A percentile compares a stretch with the other conserved stretches of the same genome.
Evolutionary conservation across 441 rosid species (phyloP).

Genomic region (Adansonia madagascariensis): DNA sequence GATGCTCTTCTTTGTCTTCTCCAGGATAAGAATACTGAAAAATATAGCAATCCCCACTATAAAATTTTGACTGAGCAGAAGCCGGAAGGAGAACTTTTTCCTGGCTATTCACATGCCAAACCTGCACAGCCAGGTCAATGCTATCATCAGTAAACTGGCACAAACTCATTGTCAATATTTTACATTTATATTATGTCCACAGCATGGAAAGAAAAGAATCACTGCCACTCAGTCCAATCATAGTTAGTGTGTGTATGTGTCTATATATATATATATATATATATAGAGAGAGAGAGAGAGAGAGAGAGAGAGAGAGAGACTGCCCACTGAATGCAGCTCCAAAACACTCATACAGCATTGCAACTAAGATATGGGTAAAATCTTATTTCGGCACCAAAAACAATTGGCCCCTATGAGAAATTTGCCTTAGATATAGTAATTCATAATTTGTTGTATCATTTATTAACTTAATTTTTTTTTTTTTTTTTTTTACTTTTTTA

Average conservation of each 20-base stretch:
- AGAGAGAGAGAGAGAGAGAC: neutral
- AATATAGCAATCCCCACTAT: constrained; percentile 84
- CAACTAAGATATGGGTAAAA: neutral
- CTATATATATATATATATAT: neutral
- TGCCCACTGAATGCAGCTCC: neutral
- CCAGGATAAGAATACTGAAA: constrained; percentile 87
- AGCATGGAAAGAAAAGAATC: neutral
- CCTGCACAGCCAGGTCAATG: constrained; percentile 47
- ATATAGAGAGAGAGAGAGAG: neutral
- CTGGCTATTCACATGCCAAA: constrained; percentile 77
- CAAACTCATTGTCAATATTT: neutral
- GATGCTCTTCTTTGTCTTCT: constrained; percentile 84
- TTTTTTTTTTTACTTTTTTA: neutral
- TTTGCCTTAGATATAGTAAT: neutral
- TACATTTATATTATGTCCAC: neutral
- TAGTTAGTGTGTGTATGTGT: neutral
- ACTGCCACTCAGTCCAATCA: neutral
- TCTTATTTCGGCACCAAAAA: neutral
- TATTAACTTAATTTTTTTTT: neutral
- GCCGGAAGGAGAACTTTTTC: constrained; percentile 74
- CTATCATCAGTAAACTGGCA: constrained; percentile 22
- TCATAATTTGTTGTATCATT: neutral
- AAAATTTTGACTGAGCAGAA: constrained; percentile 83
- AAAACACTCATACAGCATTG: neutral
- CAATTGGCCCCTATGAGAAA: neutral